Evolutionary conservation across 225 moss, liverwort and hornwort species (phyloP).

Genomic region (Antitrichia curtipendula): DNA sequence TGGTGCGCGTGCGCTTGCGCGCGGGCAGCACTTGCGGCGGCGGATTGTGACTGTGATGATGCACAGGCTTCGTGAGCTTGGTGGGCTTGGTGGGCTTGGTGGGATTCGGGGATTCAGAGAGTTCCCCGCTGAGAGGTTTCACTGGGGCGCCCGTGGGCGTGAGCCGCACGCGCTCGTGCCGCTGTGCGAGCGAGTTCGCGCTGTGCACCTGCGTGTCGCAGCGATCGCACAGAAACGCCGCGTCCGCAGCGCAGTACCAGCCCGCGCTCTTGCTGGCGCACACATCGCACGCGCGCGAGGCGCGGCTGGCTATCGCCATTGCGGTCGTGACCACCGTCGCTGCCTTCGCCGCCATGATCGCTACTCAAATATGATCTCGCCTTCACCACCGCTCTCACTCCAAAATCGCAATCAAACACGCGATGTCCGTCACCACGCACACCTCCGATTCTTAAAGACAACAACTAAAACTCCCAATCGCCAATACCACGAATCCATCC

Average conservation of each 20-base stretch:
- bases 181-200: conserved; percentile 68
- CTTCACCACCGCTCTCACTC: not conserved
- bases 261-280: conserved; percentile 47
- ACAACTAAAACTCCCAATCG: not conserved
- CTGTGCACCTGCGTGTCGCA: conserved; percentile 76
- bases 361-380: not conserved
- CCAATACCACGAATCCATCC: not conserved
- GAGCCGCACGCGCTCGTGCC: conserved; percentile 69
- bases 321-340: conserved; percentile 17
- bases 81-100: not conserved
- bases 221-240: conserved; percentile 68
- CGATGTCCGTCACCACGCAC: not conserved
- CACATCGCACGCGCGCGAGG: conserved; percentile 65
- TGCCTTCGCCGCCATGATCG: conserved; percentile 22
- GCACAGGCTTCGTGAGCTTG: not conserved
- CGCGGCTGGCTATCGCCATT: conserved; percentile 64
- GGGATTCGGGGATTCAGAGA: not conserved
- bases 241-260: conserved; percentile 82
- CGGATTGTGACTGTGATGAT: not conserved
- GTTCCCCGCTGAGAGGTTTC: not conserved
- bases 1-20: conserved; percentile 32
- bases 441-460: not conserved
- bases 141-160: conserved; percentile 31
- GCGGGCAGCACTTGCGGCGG: conserved; percentile 6
- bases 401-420: not conserved